Evolutionary conservation across 139 green algal genomes (phyloP).

Genomic region (Dunaliella sp.): DNA sequence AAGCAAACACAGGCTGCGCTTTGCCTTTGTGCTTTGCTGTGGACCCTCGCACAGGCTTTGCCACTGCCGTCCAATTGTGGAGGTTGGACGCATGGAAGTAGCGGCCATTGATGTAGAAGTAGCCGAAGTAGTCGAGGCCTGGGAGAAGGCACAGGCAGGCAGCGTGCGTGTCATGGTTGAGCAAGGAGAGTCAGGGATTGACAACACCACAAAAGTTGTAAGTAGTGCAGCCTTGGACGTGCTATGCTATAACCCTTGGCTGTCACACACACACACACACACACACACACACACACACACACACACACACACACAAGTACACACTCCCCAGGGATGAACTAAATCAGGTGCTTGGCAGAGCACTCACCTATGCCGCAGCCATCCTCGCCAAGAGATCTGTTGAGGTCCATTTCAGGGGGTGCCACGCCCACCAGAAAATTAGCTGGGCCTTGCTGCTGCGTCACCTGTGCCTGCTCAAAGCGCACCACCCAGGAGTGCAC

Average conservation of each 20-base stretch:
- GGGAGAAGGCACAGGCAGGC: neutral
- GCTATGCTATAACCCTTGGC: no score
- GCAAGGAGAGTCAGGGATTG: no score
- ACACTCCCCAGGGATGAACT: no score
- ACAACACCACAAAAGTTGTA: no score
- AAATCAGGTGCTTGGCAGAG: no score
- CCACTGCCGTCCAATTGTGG: conserved; percentile 48
- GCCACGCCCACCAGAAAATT: conserved; percentile 67
- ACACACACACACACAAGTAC: no score
- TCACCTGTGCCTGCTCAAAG: conserved; percentile 28
- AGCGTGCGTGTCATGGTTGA: no score
- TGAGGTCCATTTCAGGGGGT: conserved; percentile 54
- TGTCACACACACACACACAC: no score
- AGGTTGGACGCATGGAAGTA: conserved; percentile 65
- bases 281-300: no score
- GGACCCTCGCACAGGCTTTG: conserved; percentile 50
- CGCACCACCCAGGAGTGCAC: conserved; percentile 53
- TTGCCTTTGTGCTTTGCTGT: conserved; percentile 58
- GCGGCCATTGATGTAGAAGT: conserved; percentile 65
- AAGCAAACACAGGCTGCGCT: conserved; percentile 50
- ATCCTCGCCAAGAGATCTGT: conserved; percentile 49
- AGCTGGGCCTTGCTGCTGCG: conserved; percentile 11
- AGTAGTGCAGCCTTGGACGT: no score
- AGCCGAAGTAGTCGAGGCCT: conserved; percentile 59
- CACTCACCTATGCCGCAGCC: conserved; percentile 51